Percentiles rank a stretch among this genome's conserved stretches.
These are phyloP conservation scores for Candida sp. DNA, from an alignment of 1,139 yeast genomes.

Conservation along the genomic window DNA sequence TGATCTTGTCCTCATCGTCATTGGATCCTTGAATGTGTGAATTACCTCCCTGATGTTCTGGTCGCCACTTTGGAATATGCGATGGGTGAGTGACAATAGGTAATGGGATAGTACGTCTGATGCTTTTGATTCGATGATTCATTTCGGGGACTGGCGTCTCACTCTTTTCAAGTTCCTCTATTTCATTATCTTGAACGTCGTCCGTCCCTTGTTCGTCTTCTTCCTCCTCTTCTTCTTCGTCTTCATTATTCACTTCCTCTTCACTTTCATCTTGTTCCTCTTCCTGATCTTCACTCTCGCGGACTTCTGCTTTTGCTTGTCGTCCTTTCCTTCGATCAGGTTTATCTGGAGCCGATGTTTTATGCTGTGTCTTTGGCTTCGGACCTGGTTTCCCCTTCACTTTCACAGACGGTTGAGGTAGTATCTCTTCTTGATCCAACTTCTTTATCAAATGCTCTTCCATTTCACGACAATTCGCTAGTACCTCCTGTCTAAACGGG, in stretches of 20 bases:
- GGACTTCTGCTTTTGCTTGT: constrained; percentile 6
- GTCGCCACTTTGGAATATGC: constrained; percentile 70
- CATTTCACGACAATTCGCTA: constrained; percentile 23
- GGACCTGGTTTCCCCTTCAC: background rate
- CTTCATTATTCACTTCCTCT: constrained; percentile 13
- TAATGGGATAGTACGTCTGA: constrained; percentile 56
- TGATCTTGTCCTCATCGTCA: constrained; percentile 40
- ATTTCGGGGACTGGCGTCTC: constrained; percentile 17
- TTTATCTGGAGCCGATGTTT: background rate
- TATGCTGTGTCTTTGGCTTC: constrained; percentile 10
- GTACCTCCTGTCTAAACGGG: constrained; percentile 40
- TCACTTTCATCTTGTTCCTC: constrained; percentile 13
- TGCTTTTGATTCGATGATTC: constrained; percentile 37
- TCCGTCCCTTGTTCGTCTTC: constrained; percentile 3
- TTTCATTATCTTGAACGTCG: constrained; percentile 1
- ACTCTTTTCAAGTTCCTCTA: constrained; percentile 7
- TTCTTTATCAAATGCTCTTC: constrained; percentile 26
- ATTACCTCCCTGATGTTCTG: constrained; percentile 32
- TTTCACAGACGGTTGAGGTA: background rate
- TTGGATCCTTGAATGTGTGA: constrained; percentile 36
- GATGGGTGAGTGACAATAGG: constrained; percentile 80
- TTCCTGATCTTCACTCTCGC: background rate
- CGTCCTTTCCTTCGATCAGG: constrained; percentile 6
- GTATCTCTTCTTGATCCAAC: constrained; percentile 7
- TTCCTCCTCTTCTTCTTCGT: constrained; percentile 6